Evolutionary conservation across 2,329 filamentous ascomycete genomes (phyloP), one percentile per base, ranked within the genome.

Genomic region (Arthrobotrys conoides): DNA sequence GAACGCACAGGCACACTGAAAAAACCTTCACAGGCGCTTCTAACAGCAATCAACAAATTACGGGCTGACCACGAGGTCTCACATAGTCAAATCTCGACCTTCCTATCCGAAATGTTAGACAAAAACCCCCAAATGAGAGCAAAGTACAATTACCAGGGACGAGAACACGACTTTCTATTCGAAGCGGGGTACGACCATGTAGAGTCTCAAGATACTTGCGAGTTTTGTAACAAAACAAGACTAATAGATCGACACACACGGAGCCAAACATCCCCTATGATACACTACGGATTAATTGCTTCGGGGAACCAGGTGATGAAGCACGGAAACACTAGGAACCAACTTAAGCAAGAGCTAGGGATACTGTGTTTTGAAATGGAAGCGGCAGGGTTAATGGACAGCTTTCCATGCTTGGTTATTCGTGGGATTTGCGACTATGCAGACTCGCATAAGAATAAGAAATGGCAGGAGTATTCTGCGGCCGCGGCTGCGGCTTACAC

Each of bases 361-460:
- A 53, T 53, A n/a, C 6, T 67, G 9, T 67, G 64, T 18, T 67
- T 67, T 27, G 64, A 67, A n/a, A 67, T 67, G 81, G 81, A 82
- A n/a, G 81, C 81, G 0, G 81, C 80, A 16, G 70, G 70, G 5
- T 16, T 73, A 3, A 73, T 73, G 61, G 70, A 73, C 16, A 41
- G 1, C 5, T 61, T 67, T 53, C 46, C 64, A 14, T 49, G 22
- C 27, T 24, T 67, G 18, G 64, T 67, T 10, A 12, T 77, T 67
- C n/a, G 68, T 4, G 81, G 81, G 14, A 81, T 82, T 22, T 81
- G 70, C 16, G 73, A 82, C 30, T 81, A 82, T 30, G 66, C 78
- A 1, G 80, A 82, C 22, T 80, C 81, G 5, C 80, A 82, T 20
- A 82, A 82, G 51, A 82, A 82, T 38, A 69, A 82, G 6, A 5